A percentile compares a stretch with the other conserved stretches of the same genome.
phyloP scores from a whole-genome alignment of 2,329 filamentous ascomycete genomes.

The Cadophora luteo-olivacea region DNA sequence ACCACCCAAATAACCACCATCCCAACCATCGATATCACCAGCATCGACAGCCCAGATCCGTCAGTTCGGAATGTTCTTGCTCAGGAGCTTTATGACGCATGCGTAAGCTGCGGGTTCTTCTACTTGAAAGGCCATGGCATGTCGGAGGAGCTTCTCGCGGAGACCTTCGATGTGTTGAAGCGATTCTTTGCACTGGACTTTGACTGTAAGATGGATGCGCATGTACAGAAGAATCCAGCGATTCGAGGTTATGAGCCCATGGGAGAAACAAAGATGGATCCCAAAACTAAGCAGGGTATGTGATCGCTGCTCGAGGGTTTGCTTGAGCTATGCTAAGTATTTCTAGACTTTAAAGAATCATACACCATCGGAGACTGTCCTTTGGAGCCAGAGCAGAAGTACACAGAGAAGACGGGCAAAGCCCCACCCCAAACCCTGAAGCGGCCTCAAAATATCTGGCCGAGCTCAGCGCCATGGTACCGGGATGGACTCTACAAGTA shows the following conservation, averaged over 20 bases:
- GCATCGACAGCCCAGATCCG: conserved; percentile 4
- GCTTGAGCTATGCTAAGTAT: not conserved
- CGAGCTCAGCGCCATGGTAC: conserved; percentile 22
- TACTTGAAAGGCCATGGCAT: conserved; percentile 20
- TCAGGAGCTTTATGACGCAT: conserved; percentile 16
- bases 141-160: conserved; percentile 10
- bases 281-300: conserved; percentile 10
- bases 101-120: conserved; percentile 23
- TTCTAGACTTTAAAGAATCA: conserved; percentile 15
- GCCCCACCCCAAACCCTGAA: conserved; percentile 13
- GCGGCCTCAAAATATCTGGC: conserved; percentile 24
- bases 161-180: conserved; percentile 19
- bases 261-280: conserved; percentile 22
- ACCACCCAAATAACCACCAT: conserved; percentile 17
- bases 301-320: not conserved
- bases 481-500: conserved; percentile 20
- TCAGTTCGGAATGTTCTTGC: conserved; percentile 13
- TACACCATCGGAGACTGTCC: conserved; percentile 24
- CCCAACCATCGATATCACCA: conserved; percentile 22
- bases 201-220: conserved; percentile 22
- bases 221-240: conserved; percentile 25
- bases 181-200: conserved; percentile 16
- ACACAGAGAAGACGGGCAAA: conserved; percentile 18
- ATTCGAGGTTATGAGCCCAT: conserved; percentile 24
- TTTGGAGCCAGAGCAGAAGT: conserved; percentile 20